Base-by-base conservation (phyloP, 345 rosid species). In the Eucalyptus curtisii region DNA sequence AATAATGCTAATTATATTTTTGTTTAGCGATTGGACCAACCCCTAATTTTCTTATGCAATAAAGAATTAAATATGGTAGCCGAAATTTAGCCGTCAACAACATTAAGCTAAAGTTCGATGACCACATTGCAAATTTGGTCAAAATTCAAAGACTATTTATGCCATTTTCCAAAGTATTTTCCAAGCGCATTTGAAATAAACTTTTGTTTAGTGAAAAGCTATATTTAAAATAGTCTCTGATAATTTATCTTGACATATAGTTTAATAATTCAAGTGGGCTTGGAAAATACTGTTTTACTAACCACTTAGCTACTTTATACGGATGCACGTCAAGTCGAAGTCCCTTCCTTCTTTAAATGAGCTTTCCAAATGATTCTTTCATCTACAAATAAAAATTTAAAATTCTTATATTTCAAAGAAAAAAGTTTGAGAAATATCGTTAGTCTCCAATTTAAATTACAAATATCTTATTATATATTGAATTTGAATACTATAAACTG, bases 41-140 rank as follows among this genome's bases (percentile, higher is more conserved):
- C 7, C 0, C 64, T 57, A 4, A 10, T 57, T 57, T 57, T 57
- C 15, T 57, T 11, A 25, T 11, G n/a, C n/a, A 57, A 57, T 57
- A 57, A 57, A 25, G 7, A 57, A 25, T 57, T 57, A 57, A 57
- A 57, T 57, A 25, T 57, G n/a, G 7, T 25, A 57, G 13, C 7
- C 0, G 1, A 25, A 25, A 57, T 57, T 25, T 57, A 57, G 2
- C 4, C 11, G 2, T 25, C 66, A 66, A 55, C 5, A 1, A 55
- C 30, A 55, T 55, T 55, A 10, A 55, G 30, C 9, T 55, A 0
- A 22, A 55, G 61, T 55, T 55, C 6, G 0, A 55, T 0, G 12
- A 55, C 61, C 61, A 0, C 27, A 55, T 4, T 55, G 5, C 0
- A 24, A 2, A 55, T 55, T 55, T 6, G 2, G 27, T 55, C 61